Percentiles rank a stretch among this genome's conserved stretches.
These are phyloP conservation scores for Blastobotrys chiropterorum DNA, from an alignment of 805 yeast species.

Conservation along the genomic window DNA sequence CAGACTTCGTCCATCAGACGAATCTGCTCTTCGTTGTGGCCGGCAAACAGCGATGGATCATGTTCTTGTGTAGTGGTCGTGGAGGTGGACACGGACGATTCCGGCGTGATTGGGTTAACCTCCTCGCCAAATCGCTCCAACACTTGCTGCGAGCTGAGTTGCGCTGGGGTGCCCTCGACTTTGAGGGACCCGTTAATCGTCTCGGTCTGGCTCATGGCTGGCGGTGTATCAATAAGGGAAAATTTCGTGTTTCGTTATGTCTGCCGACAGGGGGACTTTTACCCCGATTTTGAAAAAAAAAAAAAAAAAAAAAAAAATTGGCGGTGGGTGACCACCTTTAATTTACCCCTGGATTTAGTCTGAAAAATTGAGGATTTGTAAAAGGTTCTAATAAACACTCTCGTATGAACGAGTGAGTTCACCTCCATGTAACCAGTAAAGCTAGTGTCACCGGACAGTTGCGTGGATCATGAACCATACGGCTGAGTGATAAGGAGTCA, in stretches of 20 bases:
- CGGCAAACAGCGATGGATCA: slow-evolving; percentile 51
- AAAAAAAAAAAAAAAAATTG: too few relatives aligned
- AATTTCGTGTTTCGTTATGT: neutral
- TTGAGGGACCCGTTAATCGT: neutral
- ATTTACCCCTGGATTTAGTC: neutral
- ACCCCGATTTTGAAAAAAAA: neutral
- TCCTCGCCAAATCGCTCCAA: neutral
- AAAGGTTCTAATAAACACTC: too few relatives aligned
- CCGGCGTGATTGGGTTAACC: slow-evolving; percentile 1
- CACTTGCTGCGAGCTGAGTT: neutral
- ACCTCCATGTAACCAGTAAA: too few relatives aligned
- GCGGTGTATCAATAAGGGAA: neutral
- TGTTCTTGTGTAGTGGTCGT: slow-evolving; percentile 7
- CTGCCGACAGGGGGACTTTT: neutral
- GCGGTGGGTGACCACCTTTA: neutral
- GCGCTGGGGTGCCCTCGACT: neutral
- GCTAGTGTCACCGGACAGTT: too few relatives aligned
- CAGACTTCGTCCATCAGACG: slow-evolving; percentile 94
- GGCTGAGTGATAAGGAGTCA: too few relatives aligned
- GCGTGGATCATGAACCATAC: too few relatives aligned
- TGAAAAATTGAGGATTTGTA: too few relatives aligned
- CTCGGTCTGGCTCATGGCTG: neutral
- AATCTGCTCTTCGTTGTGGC: slow-evolving; percentile 93
- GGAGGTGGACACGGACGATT: slow-evolving; percentile 8
- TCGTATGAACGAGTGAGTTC: too few relatives aligned